Percentiles rank a stretch among this genome's conserved stretches.
Conservation (phyloP, 257 asterid genomes). For the Salvia splendens region DNA sequence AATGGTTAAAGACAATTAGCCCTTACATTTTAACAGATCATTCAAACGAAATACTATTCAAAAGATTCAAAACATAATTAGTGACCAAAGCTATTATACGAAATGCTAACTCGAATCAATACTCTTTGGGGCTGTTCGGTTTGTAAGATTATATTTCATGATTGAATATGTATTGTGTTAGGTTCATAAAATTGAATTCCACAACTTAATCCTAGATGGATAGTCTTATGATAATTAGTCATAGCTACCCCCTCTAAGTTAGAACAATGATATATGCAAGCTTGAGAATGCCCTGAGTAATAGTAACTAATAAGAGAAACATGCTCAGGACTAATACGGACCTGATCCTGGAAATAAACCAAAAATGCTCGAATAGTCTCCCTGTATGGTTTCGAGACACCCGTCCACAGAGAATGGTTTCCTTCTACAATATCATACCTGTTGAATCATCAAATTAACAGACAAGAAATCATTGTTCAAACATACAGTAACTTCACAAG, state of each 20-base stretch:
- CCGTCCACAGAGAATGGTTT: conserved; percentile 77
- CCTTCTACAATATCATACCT: conserved; percentile 98
- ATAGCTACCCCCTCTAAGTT: neutral
- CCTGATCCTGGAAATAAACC: conserved; percentile 98
- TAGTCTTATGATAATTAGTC: too few relatives aligned
- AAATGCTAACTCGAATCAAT: neutral
- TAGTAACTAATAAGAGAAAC: conserved; percentile 12
- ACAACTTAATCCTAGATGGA: too few relatives aligned
- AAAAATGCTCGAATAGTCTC: conserved; percentile 95
- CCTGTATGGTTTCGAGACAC: conserved; percentile 92
- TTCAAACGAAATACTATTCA: neutral
- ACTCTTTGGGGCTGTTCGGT: neutral
- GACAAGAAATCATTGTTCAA: conserved; percentile 30
- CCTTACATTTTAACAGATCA: neutral
- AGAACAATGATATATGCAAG: conserved; percentile 3
- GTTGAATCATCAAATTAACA: conserved; percentile 40
- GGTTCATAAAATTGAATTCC: too few relatives aligned
- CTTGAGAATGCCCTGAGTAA: neutral
- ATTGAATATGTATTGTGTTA: too few relatives aligned
- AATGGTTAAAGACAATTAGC: neutral
- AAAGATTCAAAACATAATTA: conserved; percentile 10
- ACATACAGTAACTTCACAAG: conserved; percentile 20
- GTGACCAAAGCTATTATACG: neutral
- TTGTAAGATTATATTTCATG: too few relatives aligned
- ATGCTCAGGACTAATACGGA: conserved; percentile 31